Conservation (phyloP, 2,329 filamentous ascomycete genomes). For the Pleoardoris graminearum region DNA sequence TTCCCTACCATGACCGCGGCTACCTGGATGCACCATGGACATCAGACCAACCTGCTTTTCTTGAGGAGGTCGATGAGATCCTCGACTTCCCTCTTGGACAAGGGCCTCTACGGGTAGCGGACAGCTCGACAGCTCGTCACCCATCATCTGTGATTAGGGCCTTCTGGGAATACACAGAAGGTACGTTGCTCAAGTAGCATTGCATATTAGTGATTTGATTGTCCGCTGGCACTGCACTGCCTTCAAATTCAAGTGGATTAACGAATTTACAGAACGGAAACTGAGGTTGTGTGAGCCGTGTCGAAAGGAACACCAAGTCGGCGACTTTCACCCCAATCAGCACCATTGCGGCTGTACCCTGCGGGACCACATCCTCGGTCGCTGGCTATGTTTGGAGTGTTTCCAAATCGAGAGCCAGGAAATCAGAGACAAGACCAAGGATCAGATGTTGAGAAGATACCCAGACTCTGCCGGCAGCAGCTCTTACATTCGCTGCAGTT, state of each 20-base stretch:
- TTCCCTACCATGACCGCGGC: slow-evolving; percentile 34
- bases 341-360: slow-evolving; percentile 25
- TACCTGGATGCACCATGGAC: slow-evolving; percentile 36
- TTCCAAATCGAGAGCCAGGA: slow-evolving; percentile 11
- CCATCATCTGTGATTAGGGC: slow-evolving; percentile 34
- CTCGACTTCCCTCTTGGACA: slow-evolving; percentile 31
- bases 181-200: not conserved
- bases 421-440: not conserved
- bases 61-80: slow-evolving; percentile 30
- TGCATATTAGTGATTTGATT: slow-evolving; percentile 21
- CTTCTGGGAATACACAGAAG: slow-evolving; percentile 29
- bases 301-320: not conserved
- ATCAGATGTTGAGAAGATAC: not conserved
- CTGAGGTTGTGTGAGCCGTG: slow-evolving; percentile 10
- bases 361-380: slow-evolving; percentile 21
- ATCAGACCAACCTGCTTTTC: slow-evolving; percentile 17
- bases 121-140: slow-evolving; percentile 22
- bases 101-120: slow-evolving; percentile 18
- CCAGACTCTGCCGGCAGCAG: too few relatives aligned
- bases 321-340: not conserved
- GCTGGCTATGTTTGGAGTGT: slow-evolving; percentile 30
- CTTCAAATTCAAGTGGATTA: not conserved
- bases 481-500: not conserved
- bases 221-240: too few relatives aligned
- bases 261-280: slow-evolving; percentile 9